These are phyloP conservation scores for Lentinula sp. DNA, from an alignment of 768 basidiomycete species.

Conservation along the genomic window DNA sequence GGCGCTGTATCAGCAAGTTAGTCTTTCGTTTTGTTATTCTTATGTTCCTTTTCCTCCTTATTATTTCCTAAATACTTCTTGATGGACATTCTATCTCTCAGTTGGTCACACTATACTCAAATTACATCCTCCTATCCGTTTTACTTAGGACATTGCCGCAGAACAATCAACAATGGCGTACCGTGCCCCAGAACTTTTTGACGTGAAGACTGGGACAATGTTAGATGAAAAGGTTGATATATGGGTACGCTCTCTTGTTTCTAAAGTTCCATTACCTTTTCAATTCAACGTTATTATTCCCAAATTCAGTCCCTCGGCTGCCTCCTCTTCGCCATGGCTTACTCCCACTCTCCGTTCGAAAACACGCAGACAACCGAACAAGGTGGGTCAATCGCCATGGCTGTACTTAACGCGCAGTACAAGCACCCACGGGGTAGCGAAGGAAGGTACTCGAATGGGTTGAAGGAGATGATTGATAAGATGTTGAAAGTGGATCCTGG, in stretches of 20 bases:
- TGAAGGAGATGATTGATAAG: slow-evolving; percentile 75
- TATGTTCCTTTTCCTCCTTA: background rate
- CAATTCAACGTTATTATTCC: background rate
- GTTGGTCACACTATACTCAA: background rate
- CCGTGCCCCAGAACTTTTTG: slow-evolving; percentile 94
- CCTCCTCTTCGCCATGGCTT: slow-evolving; percentile 90
- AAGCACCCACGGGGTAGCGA: slow-evolving; percentile 74
- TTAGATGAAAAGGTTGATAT: slow-evolving; percentile 96
- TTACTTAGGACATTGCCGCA: slow-evolving; percentile 77
- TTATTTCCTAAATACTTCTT: no score
- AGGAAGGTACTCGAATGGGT: slow-evolving; percentile 26
- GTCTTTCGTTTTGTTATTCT: slow-evolving; percentile 8
- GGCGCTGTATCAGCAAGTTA: slow-evolving; percentile 84
- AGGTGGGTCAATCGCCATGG: slow-evolving; percentile 97
- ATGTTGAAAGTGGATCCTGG: slow-evolving; percentile 82
- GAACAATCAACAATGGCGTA: slow-evolving; percentile 99
- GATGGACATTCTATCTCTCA: no score
- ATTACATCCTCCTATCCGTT: background rate
- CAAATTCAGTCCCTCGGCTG: slow-evolving; percentile 81
- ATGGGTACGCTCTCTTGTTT: slow-evolving; percentile 54
- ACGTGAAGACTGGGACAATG: slow-evolving; percentile 84
- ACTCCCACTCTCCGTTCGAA: slow-evolving; percentile 95
- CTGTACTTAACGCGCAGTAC: slow-evolving; percentile 90
- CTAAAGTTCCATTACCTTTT: slow-evolving; percentile 13
- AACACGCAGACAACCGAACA: slow-evolving; percentile 87